Evolutionary conservation across 257 asterid species (phyloP), one percentile per base, ranked within the genome.

Genomic region (Lavandula angustifolia): DNA sequence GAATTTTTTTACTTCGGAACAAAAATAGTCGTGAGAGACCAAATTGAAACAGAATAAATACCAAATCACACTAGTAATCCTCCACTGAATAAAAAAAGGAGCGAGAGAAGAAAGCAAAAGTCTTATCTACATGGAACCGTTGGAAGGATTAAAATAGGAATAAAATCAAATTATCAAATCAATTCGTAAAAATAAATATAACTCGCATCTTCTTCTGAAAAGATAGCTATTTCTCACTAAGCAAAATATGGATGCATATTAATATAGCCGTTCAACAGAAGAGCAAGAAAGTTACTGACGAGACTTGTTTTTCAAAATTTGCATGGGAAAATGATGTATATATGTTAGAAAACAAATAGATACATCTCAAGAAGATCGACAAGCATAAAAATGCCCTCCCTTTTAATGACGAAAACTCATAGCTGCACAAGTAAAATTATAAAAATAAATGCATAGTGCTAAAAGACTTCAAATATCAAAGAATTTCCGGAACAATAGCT

Each of bases 401-500:
- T n/a, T n/a, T n/a, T n/a, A 35, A 17, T 22, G 54, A 9, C 8
- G 16, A 58, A 64, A 57, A 3, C 22, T 3, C 3, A 1, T 3
- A 17, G 17, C 12, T n/a, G 40, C 1, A n/a, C 14, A 40, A 6
- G 43, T 4, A 48, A 60, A 6, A 22, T 6, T 9, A 5, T 12
- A 29, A 41, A 37, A 10, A 13, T 6, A 37, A 62, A 9, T 27
- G 31, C 54, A 55, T 17, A 70, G 54, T 11, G 14, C 34, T 27
- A 5, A n/a, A 40, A 18, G 9, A 58, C 34, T 17, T 40, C 1
- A 59, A 31, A 46, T n/a, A 41, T 27, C 58, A 43, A 31, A 34
- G 43, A 35, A 70, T 73, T 70, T 70, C 76, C 75, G 65, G 34
- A 56, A 57, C 9, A 67, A 34, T 16, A 43, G 62, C 51, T 7